Conservation (phyloP, 768 basidiomycete species). For the Rhodosporidiobolus odoratus region DNA sequence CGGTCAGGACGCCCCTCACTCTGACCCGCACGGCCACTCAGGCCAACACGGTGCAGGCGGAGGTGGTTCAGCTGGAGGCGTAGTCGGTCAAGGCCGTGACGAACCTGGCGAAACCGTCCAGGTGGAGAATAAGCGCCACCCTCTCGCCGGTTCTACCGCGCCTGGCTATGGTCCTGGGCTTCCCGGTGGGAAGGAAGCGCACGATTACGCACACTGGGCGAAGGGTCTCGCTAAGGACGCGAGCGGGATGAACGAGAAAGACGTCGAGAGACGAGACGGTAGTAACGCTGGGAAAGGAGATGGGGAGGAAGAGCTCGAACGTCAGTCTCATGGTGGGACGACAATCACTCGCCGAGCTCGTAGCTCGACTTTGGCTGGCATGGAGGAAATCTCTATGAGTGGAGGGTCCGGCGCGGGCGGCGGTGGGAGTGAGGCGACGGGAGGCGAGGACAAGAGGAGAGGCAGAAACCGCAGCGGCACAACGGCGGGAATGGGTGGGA, state of each 20-base stretch:
- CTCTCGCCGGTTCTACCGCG: not conserved
- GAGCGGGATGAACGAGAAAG: conserved; percentile 1
- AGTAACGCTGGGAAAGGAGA: not conserved
- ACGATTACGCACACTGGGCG: conserved; percentile 2
- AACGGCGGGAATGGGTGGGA: conserved; percentile 14
- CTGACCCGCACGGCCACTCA: conserved; percentile 44
- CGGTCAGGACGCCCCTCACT: conserved; percentile 44
- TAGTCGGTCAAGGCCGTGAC: conserved; percentile 43
- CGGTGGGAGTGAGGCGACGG: conserved; percentile 15
- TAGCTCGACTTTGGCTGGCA: conserved; percentile 27
- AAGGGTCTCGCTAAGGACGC: not conserved
- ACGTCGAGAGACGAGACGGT: not conserved
- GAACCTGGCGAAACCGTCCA: conserved; percentile 29
- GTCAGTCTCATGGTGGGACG: conserved; percentile 2
- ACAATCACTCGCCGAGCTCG: conserved; percentile 20
- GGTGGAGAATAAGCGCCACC: conserved; percentile 32
- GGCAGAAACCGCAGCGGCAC: conserved; percentile 43
- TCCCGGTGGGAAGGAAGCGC: not conserved
- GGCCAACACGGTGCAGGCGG: conserved; percentile 48
- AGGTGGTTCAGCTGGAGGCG: conserved; percentile 47
- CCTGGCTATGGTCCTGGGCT: not conserved
- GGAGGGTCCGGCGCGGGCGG: not conserved
- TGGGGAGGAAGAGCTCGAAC: conserved; percentile 1
- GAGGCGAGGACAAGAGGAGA: not conserved
- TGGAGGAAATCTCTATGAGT: conserved; percentile 9